Percentiles rank a stretch among this genome's conserved stretches.
These are phyloP conservation scores for Rasamsonia emersonii DNA, from an alignment of 2,329 filamentous ascomycete species.

Conservation along the genomic window DNA sequence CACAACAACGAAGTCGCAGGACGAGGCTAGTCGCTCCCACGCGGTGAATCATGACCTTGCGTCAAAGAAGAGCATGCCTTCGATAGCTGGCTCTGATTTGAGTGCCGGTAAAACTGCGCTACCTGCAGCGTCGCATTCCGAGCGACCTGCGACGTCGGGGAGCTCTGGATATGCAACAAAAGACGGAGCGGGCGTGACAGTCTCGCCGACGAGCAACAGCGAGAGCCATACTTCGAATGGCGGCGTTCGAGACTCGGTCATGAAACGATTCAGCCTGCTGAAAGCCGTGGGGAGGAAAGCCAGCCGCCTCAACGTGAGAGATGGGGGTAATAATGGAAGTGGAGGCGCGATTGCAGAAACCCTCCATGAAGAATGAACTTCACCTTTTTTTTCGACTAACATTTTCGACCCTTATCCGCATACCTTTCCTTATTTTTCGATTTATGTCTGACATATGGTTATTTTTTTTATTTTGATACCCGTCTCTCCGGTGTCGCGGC, in stretches of 20 bases:
- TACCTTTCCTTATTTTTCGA: slow-evolving; percentile 13
- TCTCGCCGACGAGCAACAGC: slow-evolving; percentile 17
- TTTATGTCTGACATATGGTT: slow-evolving; percentile 7
- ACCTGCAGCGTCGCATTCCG: slow-evolving; percentile 25
- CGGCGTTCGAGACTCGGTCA: slow-evolving; percentile 52
- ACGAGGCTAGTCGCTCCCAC: slow-evolving; percentile 1
- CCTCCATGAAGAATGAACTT: slow-evolving; percentile 28
- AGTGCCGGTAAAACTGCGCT: slow-evolving; percentile 26
- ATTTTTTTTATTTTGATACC: slow-evolving; percentile 9
- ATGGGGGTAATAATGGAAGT: slow-evolving; percentile 10
- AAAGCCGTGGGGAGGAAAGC: slow-evolving; percentile 61
- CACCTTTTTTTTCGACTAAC: slow-evolving; percentile 4
- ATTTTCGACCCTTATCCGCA: slow-evolving; percentile 13
- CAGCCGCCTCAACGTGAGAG: slow-evolving; percentile 45
- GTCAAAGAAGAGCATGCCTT: slow-evolving; percentile 9
- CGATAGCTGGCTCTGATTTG: slow-evolving; percentile 10
- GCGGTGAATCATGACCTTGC: slow-evolving; percentile 11
- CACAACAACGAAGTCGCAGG: slow-evolving; percentile 7
- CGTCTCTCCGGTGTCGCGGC: slow-evolving; percentile 5
- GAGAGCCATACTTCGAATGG: slow-evolving; percentile 25
- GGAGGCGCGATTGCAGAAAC: slow-evolving; percentile 16
- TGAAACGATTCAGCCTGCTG: slow-evolving; percentile 70
- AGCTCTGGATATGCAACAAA: slow-evolving; percentile 14
- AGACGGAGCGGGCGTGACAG: slow-evolving; percentile 3
- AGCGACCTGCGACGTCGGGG: slow-evolving; percentile 24